These are phyloP conservation scores for Naganishia vaughanmartiniae DNA, from an alignment of 768 basidiomycete genomes.

Conservation along the genomic window DNA sequence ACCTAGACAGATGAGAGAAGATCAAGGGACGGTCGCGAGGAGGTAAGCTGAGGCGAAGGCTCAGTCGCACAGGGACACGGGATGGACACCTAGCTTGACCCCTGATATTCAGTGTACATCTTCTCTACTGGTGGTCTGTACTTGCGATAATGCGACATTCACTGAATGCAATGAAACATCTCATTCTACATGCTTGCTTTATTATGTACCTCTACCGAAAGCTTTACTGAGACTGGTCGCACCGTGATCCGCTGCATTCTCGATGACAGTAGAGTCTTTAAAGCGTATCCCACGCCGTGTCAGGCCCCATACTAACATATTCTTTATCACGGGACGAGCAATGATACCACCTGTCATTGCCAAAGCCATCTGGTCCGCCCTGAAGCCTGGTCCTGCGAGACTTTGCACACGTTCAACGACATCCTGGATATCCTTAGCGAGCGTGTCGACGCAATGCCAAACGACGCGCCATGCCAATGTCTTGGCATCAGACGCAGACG, in stretches of 20 bases:
- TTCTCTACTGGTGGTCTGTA: too few species aligned
- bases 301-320: conserved; percentile 32
- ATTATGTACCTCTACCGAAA: not conserved
- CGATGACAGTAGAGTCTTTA: conserved; percentile 7
- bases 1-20: conserved; percentile 12
- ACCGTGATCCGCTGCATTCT: conserved; percentile 11
- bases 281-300: conserved; percentile 32
- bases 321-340: conserved; percentile 32
- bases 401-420: conserved; percentile 17
- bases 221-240: not conserved
- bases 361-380: conserved; percentile 31
- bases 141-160: too few species aligned
- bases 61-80: conserved; percentile 4
- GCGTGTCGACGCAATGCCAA: conserved; percentile 21
- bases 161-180: too few species aligned
- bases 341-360: conserved; percentile 40
- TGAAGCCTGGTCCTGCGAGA: not conserved
- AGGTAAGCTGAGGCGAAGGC: conserved; percentile 19
- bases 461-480: conserved; percentile 32
- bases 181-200: too few species aligned
- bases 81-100: too few species aligned
- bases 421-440: conserved; percentile 28
- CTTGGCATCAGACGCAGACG: not conserved
- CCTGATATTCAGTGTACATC: too few species aligned
- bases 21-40: conserved; percentile 15